These are phyloP conservation scores for Stylosanthes scabra DNA, from an alignment of 331 rosid genomes.

Conservation along the genomic window DNA sequence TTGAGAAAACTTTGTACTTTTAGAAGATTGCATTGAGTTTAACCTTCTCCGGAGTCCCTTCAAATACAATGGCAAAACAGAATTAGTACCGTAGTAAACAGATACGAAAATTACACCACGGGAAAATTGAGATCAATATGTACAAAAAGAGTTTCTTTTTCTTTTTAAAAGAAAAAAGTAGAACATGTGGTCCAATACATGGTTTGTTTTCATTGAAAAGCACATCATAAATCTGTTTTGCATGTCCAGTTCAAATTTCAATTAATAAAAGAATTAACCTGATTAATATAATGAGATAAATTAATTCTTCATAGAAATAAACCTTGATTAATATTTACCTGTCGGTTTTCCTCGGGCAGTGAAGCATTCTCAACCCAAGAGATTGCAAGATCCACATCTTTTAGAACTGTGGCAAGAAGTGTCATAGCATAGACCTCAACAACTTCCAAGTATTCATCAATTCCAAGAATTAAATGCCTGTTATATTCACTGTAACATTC, in stretches of 20 bases:
- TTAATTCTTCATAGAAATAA: not conserved
- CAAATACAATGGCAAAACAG: slow-evolving; percentile 24
- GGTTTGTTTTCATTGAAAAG: slow-evolving; percentile 17
- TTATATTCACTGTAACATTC: slow-evolving; percentile 33
- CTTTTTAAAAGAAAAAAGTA: not conserved
- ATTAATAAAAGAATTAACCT: slow-evolving; percentile 3
- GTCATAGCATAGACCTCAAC: slow-evolving; percentile 68
- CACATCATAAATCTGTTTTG: not conserved
- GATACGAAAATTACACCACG: slow-evolving; percentile 16
- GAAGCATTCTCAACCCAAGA: slow-evolving; percentile 81
- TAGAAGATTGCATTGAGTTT: slow-evolving; percentile 57
- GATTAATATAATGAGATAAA: not conserved
- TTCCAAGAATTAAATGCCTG: slow-evolving; percentile 47
- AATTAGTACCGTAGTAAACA: not conserved
- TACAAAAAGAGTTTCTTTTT: not conserved
- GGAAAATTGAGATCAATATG: slow-evolving; percentile 12
- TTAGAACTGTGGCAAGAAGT: slow-evolving; percentile 52
- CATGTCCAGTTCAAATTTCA: slow-evolving; percentile 10
- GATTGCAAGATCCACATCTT: slow-evolving; percentile 62
- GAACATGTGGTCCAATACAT: not conserved
- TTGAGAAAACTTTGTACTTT: slow-evolving; percentile 54
- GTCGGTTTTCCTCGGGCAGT: slow-evolving; percentile 69
- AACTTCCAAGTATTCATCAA: slow-evolving; percentile 66
- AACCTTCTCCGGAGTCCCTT: slow-evolving; percentile 75
- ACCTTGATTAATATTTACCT: slow-evolving; percentile 51